These are phyloP conservation scores for Mortierella sp. DNA, from an alignment of 371 early-diverging fungal genomes.

Conservation along the genomic window DNA sequence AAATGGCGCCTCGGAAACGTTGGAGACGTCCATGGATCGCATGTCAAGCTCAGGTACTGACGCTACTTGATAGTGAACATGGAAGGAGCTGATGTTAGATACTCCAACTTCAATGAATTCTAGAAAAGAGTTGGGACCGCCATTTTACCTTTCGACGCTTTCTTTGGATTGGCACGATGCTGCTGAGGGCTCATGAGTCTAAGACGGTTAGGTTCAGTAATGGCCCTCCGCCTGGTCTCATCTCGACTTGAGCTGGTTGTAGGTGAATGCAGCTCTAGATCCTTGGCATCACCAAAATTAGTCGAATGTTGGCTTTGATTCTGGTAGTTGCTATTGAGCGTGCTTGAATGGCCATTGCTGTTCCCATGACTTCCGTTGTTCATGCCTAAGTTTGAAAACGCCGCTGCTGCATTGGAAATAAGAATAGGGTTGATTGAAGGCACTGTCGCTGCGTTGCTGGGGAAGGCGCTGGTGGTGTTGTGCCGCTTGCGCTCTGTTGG, in stretches of 20 bases:
- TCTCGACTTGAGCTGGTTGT: conserved; percentile 11
- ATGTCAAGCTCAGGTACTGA: conserved; percentile 9
- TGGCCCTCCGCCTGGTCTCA: conserved; percentile 33
- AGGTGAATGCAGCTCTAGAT: conserved; percentile 9
- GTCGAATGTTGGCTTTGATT: conserved; percentile 2
- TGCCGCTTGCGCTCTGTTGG: conserved; percentile 36
- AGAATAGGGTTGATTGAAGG: conserved; percentile 33
- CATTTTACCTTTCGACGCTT: conserved; percentile 22
- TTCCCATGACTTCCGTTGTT: not conserved
- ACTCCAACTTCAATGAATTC: not conserved
- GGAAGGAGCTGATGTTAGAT: not conserved
- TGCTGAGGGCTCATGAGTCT: conserved; percentile 13
- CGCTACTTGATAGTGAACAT: not conserved
- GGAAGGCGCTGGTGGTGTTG: conserved; percentile 15
- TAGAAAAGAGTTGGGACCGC: no score
- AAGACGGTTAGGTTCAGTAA: conserved; percentile 37
- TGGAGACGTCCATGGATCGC: conserved; percentile 24
- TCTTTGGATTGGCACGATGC: conserved; percentile 6
- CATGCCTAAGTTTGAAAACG: conserved; percentile 26
- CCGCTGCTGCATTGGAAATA: conserved; percentile 39
- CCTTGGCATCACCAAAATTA: conserved; percentile 1
- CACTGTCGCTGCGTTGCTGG: conserved; percentile 7
- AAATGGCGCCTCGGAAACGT: conserved; percentile 26
- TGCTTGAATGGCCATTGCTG: not conserved
- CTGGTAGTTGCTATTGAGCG: conserved; percentile 1